A percentile compares a stretch with the other conserved stretches of the same genome.
Conservation (phyloP, 352 stramenopile species). For the Thraustochytrium striatum region DNA sequence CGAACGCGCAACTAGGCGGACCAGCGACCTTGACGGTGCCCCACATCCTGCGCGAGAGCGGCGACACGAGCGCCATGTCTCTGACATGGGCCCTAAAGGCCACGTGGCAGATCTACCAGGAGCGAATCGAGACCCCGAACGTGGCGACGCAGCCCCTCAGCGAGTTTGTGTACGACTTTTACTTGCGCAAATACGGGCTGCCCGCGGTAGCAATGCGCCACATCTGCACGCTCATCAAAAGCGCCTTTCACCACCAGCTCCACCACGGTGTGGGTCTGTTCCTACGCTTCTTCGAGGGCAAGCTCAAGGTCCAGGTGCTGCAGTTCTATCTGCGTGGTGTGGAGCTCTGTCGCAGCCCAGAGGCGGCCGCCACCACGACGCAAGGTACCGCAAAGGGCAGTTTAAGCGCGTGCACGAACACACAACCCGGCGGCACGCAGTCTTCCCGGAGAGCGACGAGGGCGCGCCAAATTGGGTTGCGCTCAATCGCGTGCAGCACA, state of each 20-base stretch:
- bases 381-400: background rate
- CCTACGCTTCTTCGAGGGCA: background rate
- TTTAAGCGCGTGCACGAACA: background rate
- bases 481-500: background rate
- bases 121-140: background rate
- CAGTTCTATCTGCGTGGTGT: background rate
- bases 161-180: constrained; percentile 6
- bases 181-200: background rate
- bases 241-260: background rate
- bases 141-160: background rate
- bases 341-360: background rate
- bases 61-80: background rate
- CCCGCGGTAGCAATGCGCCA: background rate
- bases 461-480: background rate
- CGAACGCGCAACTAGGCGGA: no score
- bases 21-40: background rate
- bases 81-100: background rate
- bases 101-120: constrained; percentile 1
- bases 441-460: constrained; percentile 4
- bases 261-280: constrained; percentile 4
- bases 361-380: background rate
- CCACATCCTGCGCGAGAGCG: background rate
- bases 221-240: background rate
- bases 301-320: background rate
- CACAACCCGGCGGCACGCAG: background rate